Evolutionary conservation across 192 early-diverging fungal genomes (phyloP), one percentile per base, ranked within the genome.

Genomic region (Podila epigama): DNA sequence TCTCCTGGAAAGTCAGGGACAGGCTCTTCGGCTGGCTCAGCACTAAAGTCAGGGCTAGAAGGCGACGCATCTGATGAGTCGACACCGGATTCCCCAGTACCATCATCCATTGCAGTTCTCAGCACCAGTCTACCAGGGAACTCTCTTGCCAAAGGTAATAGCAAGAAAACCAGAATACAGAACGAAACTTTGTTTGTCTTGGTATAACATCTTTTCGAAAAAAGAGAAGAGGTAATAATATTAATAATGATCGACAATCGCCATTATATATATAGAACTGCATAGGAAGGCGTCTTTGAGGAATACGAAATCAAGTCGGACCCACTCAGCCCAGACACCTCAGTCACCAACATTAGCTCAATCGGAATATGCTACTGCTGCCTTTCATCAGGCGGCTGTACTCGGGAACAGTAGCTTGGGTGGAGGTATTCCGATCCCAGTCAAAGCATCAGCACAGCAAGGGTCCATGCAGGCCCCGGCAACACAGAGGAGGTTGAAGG

Each of bases 51-150:
- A 11, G 54, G 73, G 28, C 41, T 53, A 2, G 66, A 64, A n/a
- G 73, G 56, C 1, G 63, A 68, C 35, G 61, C 61, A 5, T 63
- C 60, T 5, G 66, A 68, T 29, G 73, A 77, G 41, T 77, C 60
- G 29, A 22, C 4, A 22, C 32, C 31, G 7, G 66, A 77, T 51
- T 68, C 66, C 1, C 73, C 73, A 34, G 59, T 66, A 0, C 81
- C 79, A 3, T 86, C 86, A 1, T 87, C 86, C 0, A 88, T 89
- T 25, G 31, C 82, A 13, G 82, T 88, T 6, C 51, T 89, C 16
- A 85, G 84, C 44, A 77, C 73, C 28, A 77, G 73, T 68, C 55
- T 77, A 10, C 73, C 73, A 48, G 72, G 71, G 32, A 77, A 77
- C 56, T 57, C 58, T 2, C 33, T 77, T 6, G 73, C 73, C 20